Evolutionary conservation across 2,329 filamentous ascomycete genomes (phyloP), one percentile per base, ranked within the genome.

Genomic region (Talaromyces sp.): DNA sequence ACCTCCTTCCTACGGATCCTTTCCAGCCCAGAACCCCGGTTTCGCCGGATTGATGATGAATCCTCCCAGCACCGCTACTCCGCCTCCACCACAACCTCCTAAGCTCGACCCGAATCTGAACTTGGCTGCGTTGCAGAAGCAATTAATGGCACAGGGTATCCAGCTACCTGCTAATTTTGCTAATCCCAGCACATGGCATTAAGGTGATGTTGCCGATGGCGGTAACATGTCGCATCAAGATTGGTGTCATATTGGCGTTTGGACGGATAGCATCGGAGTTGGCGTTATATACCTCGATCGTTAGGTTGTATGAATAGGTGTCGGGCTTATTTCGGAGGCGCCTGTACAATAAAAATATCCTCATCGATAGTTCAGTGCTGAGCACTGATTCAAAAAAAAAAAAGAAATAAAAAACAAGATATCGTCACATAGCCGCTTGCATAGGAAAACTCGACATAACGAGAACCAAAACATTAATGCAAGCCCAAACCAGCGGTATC

Each of bases 391-490:
- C n/a, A n/a, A n/a, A n/a, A n/a, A n/a, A n/a, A n/a, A n/a, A n/a
- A n/a, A n/a, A n/a, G n/a, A n/a, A n/a, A n/a, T n/a, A n/a, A n/a
- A n/a, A 54, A n/a, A 42, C 14, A 60, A n/a, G n/a, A 35, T 39
- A 21, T 48, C 48, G 46, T 86, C 76, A 96, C 65, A 96, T 82
- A 42, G 91, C 92, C 56, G 92, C 92, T 72, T 96, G 92, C 58
- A 96, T 93, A n/a, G 92, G 91, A 74, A 96, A 96, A 3, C 91
- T 95, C 5, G 92, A 95, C 66, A 96, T 81, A 57, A 96, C 86
- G 52, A 97, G 80, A 33, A 96, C 84, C 54, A 96, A 75, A 9
- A 93, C 87, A 73, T 92, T 96, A 74, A 93, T 89, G 71, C 91
- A 83, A 0, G 87, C 91, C 93, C 93, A 96, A 23, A 93, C 84